phyloP scores from a whole-genome alignment of 257 asterid species.

The Solanum chmielewskii region DNA sequence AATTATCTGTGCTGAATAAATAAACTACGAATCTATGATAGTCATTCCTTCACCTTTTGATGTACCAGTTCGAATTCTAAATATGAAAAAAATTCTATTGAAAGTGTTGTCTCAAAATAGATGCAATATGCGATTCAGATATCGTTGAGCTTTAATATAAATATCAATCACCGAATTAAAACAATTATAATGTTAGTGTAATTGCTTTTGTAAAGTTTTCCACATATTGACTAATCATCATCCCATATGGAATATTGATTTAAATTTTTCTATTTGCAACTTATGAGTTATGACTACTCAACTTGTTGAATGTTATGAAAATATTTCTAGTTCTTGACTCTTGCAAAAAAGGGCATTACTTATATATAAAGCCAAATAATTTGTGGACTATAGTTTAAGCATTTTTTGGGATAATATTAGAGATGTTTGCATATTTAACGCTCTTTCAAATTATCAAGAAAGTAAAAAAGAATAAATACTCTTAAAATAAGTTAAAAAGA shows the following conservation, averaged over 20 bases:
- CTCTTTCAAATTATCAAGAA: no score
- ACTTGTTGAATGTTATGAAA: not conserved
- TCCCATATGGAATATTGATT: not conserved
- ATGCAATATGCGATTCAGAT: not conserved
- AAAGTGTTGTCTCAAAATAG: no score
- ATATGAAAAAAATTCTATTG: no score
- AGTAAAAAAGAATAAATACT: no score
- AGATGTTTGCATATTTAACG: no score
- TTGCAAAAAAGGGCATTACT: not conserved
- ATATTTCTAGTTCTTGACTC: not conserved
- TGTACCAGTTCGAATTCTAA: no score
- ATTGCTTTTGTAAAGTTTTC: not conserved
- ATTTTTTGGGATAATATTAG: not conserved
- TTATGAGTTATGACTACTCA: not conserved
- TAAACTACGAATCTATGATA: no score
- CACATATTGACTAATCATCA: not conserved
- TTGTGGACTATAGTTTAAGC: not conserved
- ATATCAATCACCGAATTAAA: not conserved
- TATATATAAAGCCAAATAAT: not conserved
- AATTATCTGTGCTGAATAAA: not conserved
- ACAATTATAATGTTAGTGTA: not conserved
- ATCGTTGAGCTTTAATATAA: not conserved
- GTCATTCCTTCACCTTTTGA: accelerated
- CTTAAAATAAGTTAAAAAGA: no score
- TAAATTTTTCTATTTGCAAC: not conserved